A percentile compares a stretch with the other conserved stretches of the same genome.
Evolutionary conservation across 192 early-diverging fungal species (phyloP).

Genomic region (Coemansia sp.): DNA sequence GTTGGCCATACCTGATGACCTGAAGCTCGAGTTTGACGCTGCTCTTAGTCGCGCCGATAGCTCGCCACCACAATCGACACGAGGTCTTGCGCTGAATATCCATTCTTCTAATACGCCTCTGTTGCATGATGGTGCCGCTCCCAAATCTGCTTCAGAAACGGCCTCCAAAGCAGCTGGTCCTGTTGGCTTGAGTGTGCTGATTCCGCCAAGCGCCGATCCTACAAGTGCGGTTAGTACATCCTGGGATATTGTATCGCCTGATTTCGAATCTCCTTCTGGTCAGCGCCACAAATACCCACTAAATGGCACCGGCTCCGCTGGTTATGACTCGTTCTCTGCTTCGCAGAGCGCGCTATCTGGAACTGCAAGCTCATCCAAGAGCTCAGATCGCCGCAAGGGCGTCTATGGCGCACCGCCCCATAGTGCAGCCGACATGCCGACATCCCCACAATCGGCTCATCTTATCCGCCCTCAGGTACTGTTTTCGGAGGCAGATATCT

Average conservation of each 20-base stretch:
- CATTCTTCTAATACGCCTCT: not conserved
- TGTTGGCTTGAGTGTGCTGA: constrained; percentile 33
- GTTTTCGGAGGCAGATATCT: constrained; percentile 20
- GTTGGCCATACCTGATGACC: constrained; percentile 39
- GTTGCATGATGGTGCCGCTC: no score
- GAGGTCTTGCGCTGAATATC: constrained; percentile 16
- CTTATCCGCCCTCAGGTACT: constrained; percentile 5
- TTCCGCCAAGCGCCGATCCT: constrained; percentile 13
- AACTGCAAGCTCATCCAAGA: not conserved
- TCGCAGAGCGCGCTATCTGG: constrained; percentile 7
- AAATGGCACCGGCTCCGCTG: constrained; percentile 23
- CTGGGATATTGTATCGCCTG: constrained; percentile 41
- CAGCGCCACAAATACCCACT: constrained; percentile 9
- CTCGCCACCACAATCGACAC: constrained; percentile 30
- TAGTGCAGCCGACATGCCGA: constrained; percentile 5
- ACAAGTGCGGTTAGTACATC: constrained; percentile 12
- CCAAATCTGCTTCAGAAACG: no score
- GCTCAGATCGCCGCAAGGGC: constrained; percentile 28
- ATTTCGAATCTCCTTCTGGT: constrained; percentile 2
- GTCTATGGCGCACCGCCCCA: constrained; percentile 36
- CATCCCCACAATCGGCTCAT: not conserved
- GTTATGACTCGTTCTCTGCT: constrained; percentile 11
- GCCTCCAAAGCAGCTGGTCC: not conserved
- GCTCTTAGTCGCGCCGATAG: constrained; percentile 29
- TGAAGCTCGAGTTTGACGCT: constrained; percentile 49